Evolutionary conservation across 2,329 filamentous ascomycete genomes (phyloP).

Genomic region (Penicillium occitanis): DNA sequence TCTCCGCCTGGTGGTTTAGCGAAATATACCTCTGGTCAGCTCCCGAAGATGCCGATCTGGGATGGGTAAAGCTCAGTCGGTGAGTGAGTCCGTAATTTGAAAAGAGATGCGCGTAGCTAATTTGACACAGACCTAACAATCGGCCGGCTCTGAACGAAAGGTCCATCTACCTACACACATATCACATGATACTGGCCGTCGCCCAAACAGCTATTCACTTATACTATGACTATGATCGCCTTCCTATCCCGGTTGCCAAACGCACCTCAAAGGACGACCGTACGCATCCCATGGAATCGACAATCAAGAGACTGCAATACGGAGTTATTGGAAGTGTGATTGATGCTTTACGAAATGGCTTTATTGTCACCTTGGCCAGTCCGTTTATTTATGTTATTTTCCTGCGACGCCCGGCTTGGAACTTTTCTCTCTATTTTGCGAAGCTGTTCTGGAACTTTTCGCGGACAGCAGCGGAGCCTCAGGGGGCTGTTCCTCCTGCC

Average conservation of each 20-base stretch:
- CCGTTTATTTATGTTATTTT: conserved; percentile 62
- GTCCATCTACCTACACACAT: conserved; percentile 73
- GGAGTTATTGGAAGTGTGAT: conserved; percentile 34
- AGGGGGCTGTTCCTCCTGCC: conserved; percentile 56
- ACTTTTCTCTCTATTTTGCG: conserved; percentile 67
- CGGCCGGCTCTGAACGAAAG: conserved; percentile 80
- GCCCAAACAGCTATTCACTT: conserved; percentile 71
- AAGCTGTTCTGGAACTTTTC: conserved; percentile 74
- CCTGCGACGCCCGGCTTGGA: conserved; percentile 66
- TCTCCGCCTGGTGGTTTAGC: conserved; percentile 77
- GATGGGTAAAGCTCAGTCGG: conserved; percentile 69
- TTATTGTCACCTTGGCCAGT: conserved; percentile 48
- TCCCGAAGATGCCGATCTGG: conserved; percentile 60
- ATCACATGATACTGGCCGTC: conserved; percentile 67
- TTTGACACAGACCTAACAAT: conserved; percentile 53
- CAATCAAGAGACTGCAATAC: conserved; percentile 41
- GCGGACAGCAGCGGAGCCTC: conserved; percentile 63
- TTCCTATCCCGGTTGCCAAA: conserved; percentile 54
- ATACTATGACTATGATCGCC: conserved; percentile 68
- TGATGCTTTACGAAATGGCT: conserved; percentile 37
- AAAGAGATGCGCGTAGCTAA: neutral
- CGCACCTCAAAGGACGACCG: conserved; percentile 35
- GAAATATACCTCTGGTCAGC: conserved; percentile 77
- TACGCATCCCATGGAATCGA: conserved; percentile 38
- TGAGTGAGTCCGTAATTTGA: conserved; percentile 43